Evolutionary conservation across 345 rosid species (phyloP), one percentile per base, ranked within the genome.

Genomic region (Luvunga scandens): DNA sequence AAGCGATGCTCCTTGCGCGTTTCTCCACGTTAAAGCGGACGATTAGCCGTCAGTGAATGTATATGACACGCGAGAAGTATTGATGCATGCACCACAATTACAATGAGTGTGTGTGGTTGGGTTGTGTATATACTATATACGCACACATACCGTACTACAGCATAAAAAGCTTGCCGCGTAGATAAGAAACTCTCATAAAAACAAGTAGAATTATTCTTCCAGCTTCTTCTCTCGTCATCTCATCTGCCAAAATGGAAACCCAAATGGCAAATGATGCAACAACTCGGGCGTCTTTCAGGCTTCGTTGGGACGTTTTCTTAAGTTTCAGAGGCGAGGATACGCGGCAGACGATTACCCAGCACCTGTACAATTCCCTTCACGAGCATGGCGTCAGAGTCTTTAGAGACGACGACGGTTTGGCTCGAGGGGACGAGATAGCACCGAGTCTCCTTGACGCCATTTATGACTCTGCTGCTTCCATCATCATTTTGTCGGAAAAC

Each of bases 281-380:
- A 0, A 2, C 71, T 55, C 86, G 77, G 57, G 84, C 80, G 34
- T 80, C 84, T 36, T 75, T 73, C 7, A 83, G 93, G 70, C 85
- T 81, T 75, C 73, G 67, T 10, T 90, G 76, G 79, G 91, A 90
- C 83, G 88, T 87, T 5, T 89, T 90, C 79, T 79, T 90, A 16
- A 90, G 92, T 27, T 90, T 90, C 81, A 81, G 89, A 25, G 89
- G 91, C 22, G 87, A 78, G 69, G 94, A 90, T 79, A 88, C 89
- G 18, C 86, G 94, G 62, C 5, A 34, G 3, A 76, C 50, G 73
- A 38, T 90, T 82, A 81, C 88, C 5, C 31, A 8, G 57, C 25
- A 34, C 4, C 82, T 90, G 81, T 77, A 82, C 75, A 18, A 14
- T 21, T 61, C 69, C 0, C 85, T 85, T 14, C 12, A 0, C 12